A percentile compares a stretch with the other conserved stretches of the same genome.
Conservation (phyloP, 345 rosid species). For the Xanthoceras sorbifolium region DNA sequence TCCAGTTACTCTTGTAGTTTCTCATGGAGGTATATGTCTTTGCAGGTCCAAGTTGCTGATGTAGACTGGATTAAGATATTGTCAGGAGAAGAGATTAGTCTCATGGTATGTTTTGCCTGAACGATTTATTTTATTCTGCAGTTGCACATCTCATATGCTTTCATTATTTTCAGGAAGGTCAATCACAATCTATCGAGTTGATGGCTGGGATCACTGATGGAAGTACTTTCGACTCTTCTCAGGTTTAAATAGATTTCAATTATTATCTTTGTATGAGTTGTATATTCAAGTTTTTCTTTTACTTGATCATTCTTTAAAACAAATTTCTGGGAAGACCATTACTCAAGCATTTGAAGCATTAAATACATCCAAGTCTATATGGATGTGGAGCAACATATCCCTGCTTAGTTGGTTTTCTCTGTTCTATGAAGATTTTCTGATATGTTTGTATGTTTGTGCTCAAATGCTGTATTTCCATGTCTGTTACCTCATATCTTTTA, state of each 20-base stretch:
- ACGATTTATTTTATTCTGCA: not conserved
- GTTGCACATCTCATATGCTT: constrained; percentile 15
- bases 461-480: not conserved
- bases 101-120: constrained; percentile 60
- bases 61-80: constrained; percentile 89
- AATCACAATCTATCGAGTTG: constrained; percentile 52
- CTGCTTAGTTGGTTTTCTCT: not conserved
- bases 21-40: constrained; percentile 27
- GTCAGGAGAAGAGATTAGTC: constrained; percentile 74
- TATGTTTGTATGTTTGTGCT: not conserved
- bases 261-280: constrained; percentile 15
- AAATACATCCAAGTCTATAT: constrained; percentile 2
- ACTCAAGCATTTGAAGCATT: not conserved
- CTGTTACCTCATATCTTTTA: not conserved
- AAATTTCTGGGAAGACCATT: not conserved
- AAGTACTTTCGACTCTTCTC: constrained; percentile 67
- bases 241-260: constrained; percentile 52
- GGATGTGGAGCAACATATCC: not conserved
- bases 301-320: constrained; percentile 7
- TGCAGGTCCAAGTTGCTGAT: constrained; percentile 89
- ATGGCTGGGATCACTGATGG: constrained; percentile 76
- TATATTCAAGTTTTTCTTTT: constrained; percentile 11
- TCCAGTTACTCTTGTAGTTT: not conserved
- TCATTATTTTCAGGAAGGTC: constrained; percentile 70
- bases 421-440: not conserved